A percentile compares a stretch with the other conserved stretches of the same genome.
These are phyloP conservation scores for Cladophialophora carrionii DNA, from an alignment of 2,329 filamentous ascomycete species.

Conservation along the genomic window DNA sequence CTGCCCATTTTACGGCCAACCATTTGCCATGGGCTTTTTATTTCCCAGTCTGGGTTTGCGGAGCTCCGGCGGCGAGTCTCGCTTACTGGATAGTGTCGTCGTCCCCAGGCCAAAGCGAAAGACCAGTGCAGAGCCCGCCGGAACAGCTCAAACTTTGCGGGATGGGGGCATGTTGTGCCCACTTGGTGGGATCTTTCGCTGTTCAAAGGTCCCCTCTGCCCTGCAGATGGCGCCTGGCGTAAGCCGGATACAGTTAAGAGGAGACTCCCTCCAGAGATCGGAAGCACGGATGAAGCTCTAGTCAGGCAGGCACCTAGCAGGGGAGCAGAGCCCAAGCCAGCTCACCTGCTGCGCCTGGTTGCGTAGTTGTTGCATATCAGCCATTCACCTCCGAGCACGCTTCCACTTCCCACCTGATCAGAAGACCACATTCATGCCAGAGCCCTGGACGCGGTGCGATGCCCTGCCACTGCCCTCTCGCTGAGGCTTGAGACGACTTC, in stretches of 20 bases:
- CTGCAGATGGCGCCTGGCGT: conserved; percentile 7
- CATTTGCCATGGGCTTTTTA: background rate
- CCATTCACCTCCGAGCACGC: conserved; percentile 12
- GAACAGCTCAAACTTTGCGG: background rate
- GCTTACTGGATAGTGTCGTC: background rate
- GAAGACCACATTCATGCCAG: conserved; percentile 16
- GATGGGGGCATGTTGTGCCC: conserved; percentile 4
- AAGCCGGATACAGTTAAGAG: conserved; percentile 11
- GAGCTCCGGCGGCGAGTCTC: background rate
- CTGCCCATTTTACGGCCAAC: background rate
- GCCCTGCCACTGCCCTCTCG: background rate
- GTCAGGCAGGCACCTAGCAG: no score
- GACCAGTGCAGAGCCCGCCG: background rate
- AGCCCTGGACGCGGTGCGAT: conserved; percentile 1
- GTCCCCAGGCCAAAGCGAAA: conserved; percentile 2
- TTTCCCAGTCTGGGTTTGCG: conserved; percentile 5
- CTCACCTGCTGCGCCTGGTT: conserved; percentile 7
- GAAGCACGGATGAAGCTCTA: conserved; percentile 19
- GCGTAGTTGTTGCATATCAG: conserved; percentile 5
- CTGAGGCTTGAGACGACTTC: conserved; percentile 6
- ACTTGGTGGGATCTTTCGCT: conserved; percentile 17
- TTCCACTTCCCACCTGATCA: conserved; percentile 10
- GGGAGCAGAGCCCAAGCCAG: conserved; percentile 1
- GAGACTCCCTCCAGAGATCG: conserved; percentile 16
- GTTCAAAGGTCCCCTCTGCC: conserved; percentile 5